phyloP scores from a whole-genome alignment of 2,329 filamentous ascomycete genomes.

The Colletotrichum trifolii region DNA sequence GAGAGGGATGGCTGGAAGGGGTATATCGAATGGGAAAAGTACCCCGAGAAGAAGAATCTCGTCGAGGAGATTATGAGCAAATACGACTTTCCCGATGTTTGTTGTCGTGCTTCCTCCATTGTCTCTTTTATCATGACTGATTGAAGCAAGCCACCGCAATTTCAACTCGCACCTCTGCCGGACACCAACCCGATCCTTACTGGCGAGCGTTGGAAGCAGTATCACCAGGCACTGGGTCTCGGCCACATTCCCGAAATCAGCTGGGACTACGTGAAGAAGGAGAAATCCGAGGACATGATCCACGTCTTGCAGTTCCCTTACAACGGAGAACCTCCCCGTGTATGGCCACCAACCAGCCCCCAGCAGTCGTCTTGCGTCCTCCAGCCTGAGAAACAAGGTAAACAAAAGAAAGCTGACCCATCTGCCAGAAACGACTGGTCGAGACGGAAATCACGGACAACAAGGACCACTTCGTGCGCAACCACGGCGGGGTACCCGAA shows the following conservation, averaged over 20 bases:
- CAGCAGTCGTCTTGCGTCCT: no score
- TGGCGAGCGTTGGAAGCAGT: conserved; percentile 68
- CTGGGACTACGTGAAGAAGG: conserved; percentile 62
- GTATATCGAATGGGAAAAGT: conserved; percentile 77
- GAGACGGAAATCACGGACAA: conserved; percentile 69
- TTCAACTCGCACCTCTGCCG: conserved; percentile 65
- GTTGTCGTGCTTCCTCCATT: not conserved
- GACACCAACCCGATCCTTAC: conserved; percentile 67
- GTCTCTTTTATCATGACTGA: not conserved
- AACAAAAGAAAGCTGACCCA: no score
- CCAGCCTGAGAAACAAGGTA: no score
- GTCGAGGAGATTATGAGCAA: conserved; percentile 61
- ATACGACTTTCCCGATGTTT: conserved; percentile 42
- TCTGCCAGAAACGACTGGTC: conserved; percentile 64
- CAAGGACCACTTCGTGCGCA: conserved; percentile 70
- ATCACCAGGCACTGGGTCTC: conserved; percentile 60
- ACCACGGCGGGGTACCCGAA: conserved; percentile 77
- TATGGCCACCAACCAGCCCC: conserved; percentile 42
- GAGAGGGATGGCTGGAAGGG: conserved; percentile 42
- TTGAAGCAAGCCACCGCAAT: conserved; percentile 59
- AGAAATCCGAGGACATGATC: conserved; percentile 70
- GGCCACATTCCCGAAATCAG: conserved; percentile 66
- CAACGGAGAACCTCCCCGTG: conserved; percentile 64
- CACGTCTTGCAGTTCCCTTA: conserved; percentile 73
- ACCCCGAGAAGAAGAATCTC: conserved; percentile 73